Base-by-base conservation (phyloP, 2,329 filamentous ascomycete species). In the Cladosporium sp. region DNA sequence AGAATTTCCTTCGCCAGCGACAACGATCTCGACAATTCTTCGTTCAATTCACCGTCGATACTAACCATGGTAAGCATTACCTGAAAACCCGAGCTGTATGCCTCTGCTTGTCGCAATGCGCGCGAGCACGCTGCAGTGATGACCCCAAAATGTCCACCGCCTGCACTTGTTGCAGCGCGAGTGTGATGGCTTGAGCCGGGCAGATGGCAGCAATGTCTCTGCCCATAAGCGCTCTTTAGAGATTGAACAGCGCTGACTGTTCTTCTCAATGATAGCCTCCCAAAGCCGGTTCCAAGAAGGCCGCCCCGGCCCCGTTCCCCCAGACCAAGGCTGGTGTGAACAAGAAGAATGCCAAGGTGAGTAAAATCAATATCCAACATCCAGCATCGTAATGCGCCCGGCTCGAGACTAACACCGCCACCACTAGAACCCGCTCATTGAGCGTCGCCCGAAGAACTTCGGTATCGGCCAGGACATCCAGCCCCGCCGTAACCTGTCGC, bases 181-280 rank as follows among this genome's bases (percentile, higher is more conserved):
- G 70, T 72, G 72, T 71, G 69, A 65, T 76, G 84, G 84, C 84
- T 86, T 84, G 84, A 86, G 83, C 74, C 79, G 78, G 73, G 73
- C 71, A 69, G 68, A 72, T 72, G 84, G 83, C 83, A 83, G 83
- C 83, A 86, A 84, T 85, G 66, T 80, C 80, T 78, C 39, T 77
- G 76, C 77, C 72, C 78, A 81, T 82, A 86, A 59, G 61, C 34
- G 64, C 90, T 95, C 92, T 89, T 84, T 96, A 96, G 92, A 96
- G 92, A 76, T 70, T 90, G 88, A 90, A 89, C 91, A 92, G 90
- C 81, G 90, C 93, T 97, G 91, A 96, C 92, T 96, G 91, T 95
- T 93, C 96, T 92, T 77, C 94, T 98, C 94, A 95, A 98, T 98
- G 93, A 98, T 86, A 98, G 95, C 92, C 95, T 91, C 91, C 94